These are phyloP conservation scores for Annulohypoxylon nitens DNA, from an alignment of 495 filamentous ascomycete genomes.

Conservation along the genomic window DNA sequence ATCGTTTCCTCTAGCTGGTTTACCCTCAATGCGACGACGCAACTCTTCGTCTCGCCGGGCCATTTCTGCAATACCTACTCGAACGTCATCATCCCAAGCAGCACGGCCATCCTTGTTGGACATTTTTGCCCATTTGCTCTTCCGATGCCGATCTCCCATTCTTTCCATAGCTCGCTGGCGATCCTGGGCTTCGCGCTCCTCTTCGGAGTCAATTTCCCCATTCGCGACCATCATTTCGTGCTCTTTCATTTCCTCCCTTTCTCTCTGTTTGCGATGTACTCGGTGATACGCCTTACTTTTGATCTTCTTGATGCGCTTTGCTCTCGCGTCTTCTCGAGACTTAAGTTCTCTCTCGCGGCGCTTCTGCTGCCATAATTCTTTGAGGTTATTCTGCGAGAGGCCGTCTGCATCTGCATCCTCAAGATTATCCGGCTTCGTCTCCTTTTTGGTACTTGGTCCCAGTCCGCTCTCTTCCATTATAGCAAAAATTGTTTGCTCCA, in stretches of 20 bases:
- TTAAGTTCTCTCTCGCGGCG: constrained; percentile 85
- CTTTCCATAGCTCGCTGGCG: constrained; percentile 85
- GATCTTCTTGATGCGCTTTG: constrained; percentile 97
- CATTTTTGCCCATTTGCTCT: constrained; percentile 95
- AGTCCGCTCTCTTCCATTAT: constrained; percentile 93
- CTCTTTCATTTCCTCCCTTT: constrained; percentile 78
- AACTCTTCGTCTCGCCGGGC: constrained; percentile 89
- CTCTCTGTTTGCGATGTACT: constrained; percentile 88
- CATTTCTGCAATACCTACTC: constrained; percentile 81
- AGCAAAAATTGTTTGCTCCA: constrained; percentile 84
- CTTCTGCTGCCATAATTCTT: constrained; percentile 78
- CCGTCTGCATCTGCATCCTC: constrained; percentile 76
- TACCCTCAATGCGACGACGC: constrained; percentile 85
- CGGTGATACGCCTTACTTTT: constrained; percentile 94
- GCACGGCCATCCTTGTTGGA: constrained; percentile 82
- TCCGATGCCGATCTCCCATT: constrained; percentile 88
- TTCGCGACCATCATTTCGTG: constrained; percentile 73
- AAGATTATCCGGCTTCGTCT: constrained; percentile 69
- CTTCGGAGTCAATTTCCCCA: constrained; percentile 75
- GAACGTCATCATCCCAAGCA: constrained; percentile 86
- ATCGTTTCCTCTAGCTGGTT: constrained; percentile 61
- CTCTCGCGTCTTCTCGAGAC: constrained; percentile 88
- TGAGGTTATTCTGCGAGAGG: constrained; percentile 76
- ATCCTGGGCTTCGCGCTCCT: constrained; percentile 83
- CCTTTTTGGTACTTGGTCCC: constrained; percentile 59